These are phyloP conservation scores for Aspergillus sparsus DNA, from an alignment of 495 filamentous ascomycete species.

Conservation along the genomic window DNA sequence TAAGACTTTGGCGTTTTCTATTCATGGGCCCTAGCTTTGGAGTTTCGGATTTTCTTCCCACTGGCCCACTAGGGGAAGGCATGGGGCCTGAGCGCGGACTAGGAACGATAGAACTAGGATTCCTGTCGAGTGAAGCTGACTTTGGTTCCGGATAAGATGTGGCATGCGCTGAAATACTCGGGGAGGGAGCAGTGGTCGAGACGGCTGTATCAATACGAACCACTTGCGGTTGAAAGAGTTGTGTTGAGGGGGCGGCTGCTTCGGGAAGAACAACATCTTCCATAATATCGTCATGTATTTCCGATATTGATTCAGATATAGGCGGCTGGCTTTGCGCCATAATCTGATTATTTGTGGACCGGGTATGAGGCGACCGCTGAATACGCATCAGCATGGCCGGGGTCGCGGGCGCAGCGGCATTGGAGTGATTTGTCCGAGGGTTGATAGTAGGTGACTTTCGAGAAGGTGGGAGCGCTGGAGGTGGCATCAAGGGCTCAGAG, in stretches of 20 bases:
- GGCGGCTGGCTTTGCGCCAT: constrained; percentile 28
- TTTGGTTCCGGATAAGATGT: constrained; percentile 38
- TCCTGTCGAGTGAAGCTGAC: constrained; percentile 24
- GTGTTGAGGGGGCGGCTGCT: constrained; percentile 44
- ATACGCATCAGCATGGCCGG: constrained; percentile 85
- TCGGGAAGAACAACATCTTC: constrained; percentile 69
- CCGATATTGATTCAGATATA: constrained; percentile 28
- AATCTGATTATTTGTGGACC: constrained; percentile 29
- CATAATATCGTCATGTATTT: constrained; percentile 59
- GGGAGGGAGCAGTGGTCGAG: constrained; percentile 29
- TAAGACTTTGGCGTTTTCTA: constrained; percentile 71
- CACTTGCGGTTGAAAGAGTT: constrained; percentile 37
- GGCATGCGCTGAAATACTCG: constrained; percentile 32
- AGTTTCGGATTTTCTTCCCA: constrained; percentile 43
- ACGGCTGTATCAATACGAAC: constrained; percentile 48
- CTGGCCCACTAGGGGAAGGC: constrained; percentile 47
- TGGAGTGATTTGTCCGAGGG: constrained; percentile 36
- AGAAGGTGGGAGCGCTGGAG: constrained; percentile 59
- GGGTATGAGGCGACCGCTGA: constrained; percentile 42
- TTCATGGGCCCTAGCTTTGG: constrained; percentile 32
- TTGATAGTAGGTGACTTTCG: constrained; percentile 57
- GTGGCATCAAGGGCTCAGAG: constrained; percentile 69
- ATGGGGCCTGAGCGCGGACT: constrained; percentile 43
- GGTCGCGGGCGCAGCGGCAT: constrained; percentile 63
- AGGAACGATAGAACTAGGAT: constrained; percentile 33